Evolutionary conservation across 2,329 filamentous ascomycete species (phyloP), one percentile per base, ranked within the genome.

Genomic region (Knoxdaviesia capensis): DNA sequence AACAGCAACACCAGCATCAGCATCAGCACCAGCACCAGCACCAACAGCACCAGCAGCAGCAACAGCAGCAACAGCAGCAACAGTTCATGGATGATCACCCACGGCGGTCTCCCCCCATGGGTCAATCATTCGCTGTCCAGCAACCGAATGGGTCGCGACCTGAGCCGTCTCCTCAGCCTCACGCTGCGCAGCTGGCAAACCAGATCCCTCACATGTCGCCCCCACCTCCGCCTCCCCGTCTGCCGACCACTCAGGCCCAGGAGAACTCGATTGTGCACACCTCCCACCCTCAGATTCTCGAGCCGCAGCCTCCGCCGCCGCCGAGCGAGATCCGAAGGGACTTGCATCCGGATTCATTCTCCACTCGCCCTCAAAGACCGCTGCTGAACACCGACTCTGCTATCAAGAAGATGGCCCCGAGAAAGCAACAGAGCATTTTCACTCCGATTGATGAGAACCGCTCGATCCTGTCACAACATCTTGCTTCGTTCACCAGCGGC

Each of bases 381-480:
- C 51, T 67, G 37, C 53, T 69, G 41, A 70, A 70, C 49, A 72
- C 64, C 5, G 64, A 64, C 40, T 58, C 59, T 34, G 62, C 62
- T 11, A 68, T 74, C 47, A 73, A 72, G 57, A 74, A 71, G 49
- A 63, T 82, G 48, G 77, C 80, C 2, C 81, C 79, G 52, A 77
- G 82, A 33, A 87, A 87, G 56, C 79, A 80, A 28, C 80, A 87
- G 55, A 94, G 87, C 57, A 96, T 98, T 45, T 96, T 96, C 55
- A 98, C 90, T 0, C 90, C 90, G 0, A 93, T 98, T 47, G 90
- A 96, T 52, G 87, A 94, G 55, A 86, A 81, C 51, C 74, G 83
- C 40, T 94, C 87, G 1, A 79, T 94, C 45, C 62, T 94, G 37
- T 85, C 84, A 8, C 83, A 88, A 48, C 86, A 94, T 56, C 77